Percentiles rank a stretch among this genome's conserved stretches.
phyloP scores from a whole-genome alignment of 2,329 filamentous ascomycete genomes.

The Colletotrichum simmondsii region DNA sequence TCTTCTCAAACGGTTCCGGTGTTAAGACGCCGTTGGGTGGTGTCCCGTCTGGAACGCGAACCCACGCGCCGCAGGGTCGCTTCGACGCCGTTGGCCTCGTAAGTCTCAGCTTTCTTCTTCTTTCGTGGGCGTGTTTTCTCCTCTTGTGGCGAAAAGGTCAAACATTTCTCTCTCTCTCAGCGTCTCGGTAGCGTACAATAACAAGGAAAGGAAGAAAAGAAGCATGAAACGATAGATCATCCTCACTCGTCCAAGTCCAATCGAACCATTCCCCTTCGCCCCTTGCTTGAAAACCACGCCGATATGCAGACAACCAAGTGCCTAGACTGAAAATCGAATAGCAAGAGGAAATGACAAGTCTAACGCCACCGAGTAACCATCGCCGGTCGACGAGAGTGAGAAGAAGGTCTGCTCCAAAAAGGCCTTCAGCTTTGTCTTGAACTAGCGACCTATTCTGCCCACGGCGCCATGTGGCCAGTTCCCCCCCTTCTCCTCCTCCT shows the following conservation, averaged over 20 bases:
- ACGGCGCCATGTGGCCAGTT: conserved; percentile 6
- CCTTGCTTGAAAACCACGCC: conserved; percentile 17
- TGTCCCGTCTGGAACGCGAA: conserved; percentile 6
- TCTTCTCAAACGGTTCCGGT: background rate
- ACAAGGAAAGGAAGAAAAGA: background rate
- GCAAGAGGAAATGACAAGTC: background rate
- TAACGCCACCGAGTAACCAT: conserved; percentile 5
- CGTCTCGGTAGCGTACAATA: background rate
- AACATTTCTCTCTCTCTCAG: background rate
- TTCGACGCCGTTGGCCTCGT: conserved; percentile 21
- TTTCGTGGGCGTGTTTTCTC: conserved; percentile 30
- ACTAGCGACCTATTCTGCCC: background rate
- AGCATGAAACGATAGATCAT: background rate
- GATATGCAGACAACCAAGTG: background rate
- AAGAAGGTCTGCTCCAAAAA: background rate
- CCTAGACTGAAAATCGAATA: background rate
- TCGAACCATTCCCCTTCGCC: background rate
- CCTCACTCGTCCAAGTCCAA: background rate
- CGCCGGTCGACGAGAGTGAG: background rate
- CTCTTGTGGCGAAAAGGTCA: background rate
- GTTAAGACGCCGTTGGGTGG: conserved; percentile 16
- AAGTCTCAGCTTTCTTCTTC: conserved; percentile 28
- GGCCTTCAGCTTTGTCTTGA: background rate
- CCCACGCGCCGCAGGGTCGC: background rate
- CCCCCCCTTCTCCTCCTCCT: background rate